Evolutionary conservation across 2,329 filamentous ascomycete genomes (phyloP), one percentile per base, ranked within the genome.

Genomic region (Penicillium decumbens): DNA sequence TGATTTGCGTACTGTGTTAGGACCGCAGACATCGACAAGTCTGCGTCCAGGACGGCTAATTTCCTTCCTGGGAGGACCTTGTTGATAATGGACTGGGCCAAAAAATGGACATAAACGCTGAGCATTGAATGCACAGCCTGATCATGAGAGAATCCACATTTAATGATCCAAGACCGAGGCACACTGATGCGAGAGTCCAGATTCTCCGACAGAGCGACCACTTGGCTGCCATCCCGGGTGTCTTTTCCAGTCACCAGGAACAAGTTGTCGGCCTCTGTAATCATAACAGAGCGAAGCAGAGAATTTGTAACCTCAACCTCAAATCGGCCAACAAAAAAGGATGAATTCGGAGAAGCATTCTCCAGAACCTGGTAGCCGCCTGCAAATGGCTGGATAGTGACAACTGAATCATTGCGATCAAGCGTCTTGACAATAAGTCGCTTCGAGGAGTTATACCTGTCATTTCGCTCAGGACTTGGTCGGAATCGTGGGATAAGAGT

Each of bases 401-500:
- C 51, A 3, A 20, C 37, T 6, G 49, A 38, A 4, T 13, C 4
- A 0, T 47, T n/a, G 4, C 56, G 50, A 28, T 50, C 41, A 12
- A 61, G 24, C 2, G 18, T n/a, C 13, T 57, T 54, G 9, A 55
- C 33, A 4, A 62, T 58, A 1, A 60, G 46, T 2, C 58, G 53
- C 32, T 48, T 55, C 2, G 51, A 49, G 3, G 62, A 63, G 41
- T 64, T 65, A 23, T 60, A 63, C 37, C 62, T 43, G 35, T 60
- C 49, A 38, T 64, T 64, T 28, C 54, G 46, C 2, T 28, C 27
- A 9, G 20, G 10, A 18, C 52, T 50, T 10, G 55, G 27, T n/a
- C 54, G 47, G n/a, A 66, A 33, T n/a, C 68, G 60, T 7, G 67
- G 65, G 24, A 71, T 61, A 15, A 61, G 32, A 4, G 58, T 27